Base-by-base conservation (phyloP, 495 filamentous ascomycete genomes). In the Aspergillus incahuasiensis region DNA sequence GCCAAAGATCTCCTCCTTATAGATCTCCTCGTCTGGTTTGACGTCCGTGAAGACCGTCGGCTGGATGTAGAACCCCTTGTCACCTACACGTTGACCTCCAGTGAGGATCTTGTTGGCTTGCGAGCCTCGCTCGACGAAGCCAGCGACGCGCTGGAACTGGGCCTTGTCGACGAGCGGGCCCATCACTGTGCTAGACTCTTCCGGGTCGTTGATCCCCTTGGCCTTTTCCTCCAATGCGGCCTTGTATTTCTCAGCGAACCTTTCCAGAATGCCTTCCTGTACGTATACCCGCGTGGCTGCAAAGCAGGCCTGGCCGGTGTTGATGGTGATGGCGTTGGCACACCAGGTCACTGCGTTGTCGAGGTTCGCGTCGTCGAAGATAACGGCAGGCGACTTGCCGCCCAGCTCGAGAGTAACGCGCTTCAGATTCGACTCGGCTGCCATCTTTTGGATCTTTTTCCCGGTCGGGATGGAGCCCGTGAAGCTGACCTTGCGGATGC, bases 401-500 rank as follows among this genome's bases (percentile, higher is more conserved):
- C 47, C 47, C 5, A 49, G 32, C 8, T 49, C 47, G 1, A 49
- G 47, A 3, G 47, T 49, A 15, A 30, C 24, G 1, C 47, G 30
- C 32, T 49, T 49, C 7, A 54, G 41, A 11, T 45, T 54, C 12
- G 21, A 32, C 25, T 46, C 9, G 11, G 51, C 51, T 2, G 41
- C 41, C 11, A 43, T 12, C n/a, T 20, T 5, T 15, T 45, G 40
- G 1, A 54, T 18, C 3, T n/a, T 19, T 21, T 45, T 54, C 0
- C 91, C 91, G 9, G 92, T 92, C 71, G 87, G 85, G 76, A 95
- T 92, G 69, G 87, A 85, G 34, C 91, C 91, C 30, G 96, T 91
- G 60, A 96, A 96, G 70, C 82, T 86, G 59, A 96, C 82, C 77
- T 96, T 95, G 76, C 47, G 79, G 77, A 30, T 90, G 90, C 55